Evolutionary conservation across 1,284 basidiomycete genomes (phyloP), one percentile per base, ranked within the genome.

Genomic region (Cutaneotrichosporon cutaneum): DNA sequence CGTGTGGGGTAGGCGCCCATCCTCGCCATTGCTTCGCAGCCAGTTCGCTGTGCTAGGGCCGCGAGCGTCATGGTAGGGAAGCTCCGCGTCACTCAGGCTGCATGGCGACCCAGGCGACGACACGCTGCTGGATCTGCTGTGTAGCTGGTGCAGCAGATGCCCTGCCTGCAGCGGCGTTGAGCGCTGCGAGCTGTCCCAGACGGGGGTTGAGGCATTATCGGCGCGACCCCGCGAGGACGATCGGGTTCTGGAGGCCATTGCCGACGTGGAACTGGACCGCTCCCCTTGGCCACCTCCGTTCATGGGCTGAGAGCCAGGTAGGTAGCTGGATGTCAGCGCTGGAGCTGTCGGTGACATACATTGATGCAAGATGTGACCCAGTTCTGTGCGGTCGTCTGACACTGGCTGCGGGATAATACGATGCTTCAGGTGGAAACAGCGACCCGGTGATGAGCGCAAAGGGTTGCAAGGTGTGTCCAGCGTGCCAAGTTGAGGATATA

Each of bases 131-230:
- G 44, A 27, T 3, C 32, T 39, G 27, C 56, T 51, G n/a, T 22
- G 22, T 2, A 45, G 35, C 9, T 24, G 32, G 21, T 47, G 22
- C 2, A 33, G 11, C 7, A 27, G 10, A 9, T 39, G 45, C 22
- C 47, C 42, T 0, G 33, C 27, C 6, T 61, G 59, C 6, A 59
- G 14, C 7, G 63, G 63, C 5, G 63, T 65, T 3, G 63, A 65
- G 0, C 51, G 30, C 18, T 60, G 58, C 10, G 58, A 58, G 45
- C 58, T 60, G 30, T 56, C 54, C 36, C 57, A 58, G 16, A n/a
- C 22, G 8, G 33, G 24, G 0, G 39, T 4, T 10, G 54, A 56
- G 1, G 26, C 11, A 6, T 54, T 33, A 8, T 63, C 58, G 2
- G 11, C 18, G 10, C 50, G 54, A 14, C 51, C 45, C 7, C 48